phyloP scores from a whole-genome alignment of 2,329 filamentous ascomycete species.

The Clarireedia hainanense region DNA sequence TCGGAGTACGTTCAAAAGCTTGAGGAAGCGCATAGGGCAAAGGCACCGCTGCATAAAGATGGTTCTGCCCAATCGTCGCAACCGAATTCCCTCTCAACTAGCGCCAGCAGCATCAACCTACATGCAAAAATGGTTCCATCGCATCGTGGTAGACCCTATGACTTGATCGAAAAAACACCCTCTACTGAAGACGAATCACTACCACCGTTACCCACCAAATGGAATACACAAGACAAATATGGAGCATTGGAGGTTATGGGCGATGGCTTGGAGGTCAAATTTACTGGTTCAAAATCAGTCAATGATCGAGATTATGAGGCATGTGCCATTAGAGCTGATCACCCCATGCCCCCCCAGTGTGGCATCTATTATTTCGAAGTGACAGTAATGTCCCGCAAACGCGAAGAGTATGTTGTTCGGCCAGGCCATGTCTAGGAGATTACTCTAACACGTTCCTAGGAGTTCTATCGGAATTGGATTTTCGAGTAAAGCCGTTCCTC shows the following conservation, averaged over 20 bases:
- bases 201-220: constrained; percentile 68
- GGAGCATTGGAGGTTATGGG: constrained; percentile 63
- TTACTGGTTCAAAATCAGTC: constrained; percentile 39
- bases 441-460: constrained; percentile 30
- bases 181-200: constrained; percentile 52
- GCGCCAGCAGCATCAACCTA: constrained; percentile 45
- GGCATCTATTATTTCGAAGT: constrained; percentile 94
- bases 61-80: constrained; percentile 37
- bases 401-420: constrained; percentile 49
- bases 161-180: constrained; percentile 71
- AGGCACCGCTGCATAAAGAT: constrained; percentile 40
- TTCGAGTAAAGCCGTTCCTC: constrained; percentile 43
- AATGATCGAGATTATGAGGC: constrained; percentile 62
- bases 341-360: constrained; percentile 80
- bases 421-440: not conserved
- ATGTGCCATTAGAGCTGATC: constrained; percentile 72
- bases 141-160: constrained; percentile 73
- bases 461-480: constrained; percentile 58
- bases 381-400: constrained; percentile 54
- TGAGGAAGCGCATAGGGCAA: constrained; percentile 60
- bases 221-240: constrained; percentile 74
- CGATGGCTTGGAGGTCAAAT: constrained; percentile 66
- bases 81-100: constrained; percentile 42
- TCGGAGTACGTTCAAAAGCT: constrained; percentile 74
- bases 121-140: constrained; percentile 50